phyloP scores from a whole-genome alignment of 306 rosid species.

The Luffa aegyptiaca region DNA sequence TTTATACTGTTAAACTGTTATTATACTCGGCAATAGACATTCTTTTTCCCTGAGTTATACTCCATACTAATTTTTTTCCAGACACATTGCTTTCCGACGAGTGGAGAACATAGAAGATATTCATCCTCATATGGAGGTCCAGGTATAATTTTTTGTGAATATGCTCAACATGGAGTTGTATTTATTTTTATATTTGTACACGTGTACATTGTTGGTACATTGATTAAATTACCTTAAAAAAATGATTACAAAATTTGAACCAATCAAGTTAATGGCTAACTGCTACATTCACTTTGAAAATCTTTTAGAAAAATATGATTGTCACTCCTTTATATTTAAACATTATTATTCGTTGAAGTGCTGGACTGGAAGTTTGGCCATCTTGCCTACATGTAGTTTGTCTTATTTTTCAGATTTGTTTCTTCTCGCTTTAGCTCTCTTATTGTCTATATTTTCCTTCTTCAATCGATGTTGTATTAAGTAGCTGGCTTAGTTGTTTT shows the following conservation, averaged over 20 bases:
- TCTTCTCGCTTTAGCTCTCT: neutral
- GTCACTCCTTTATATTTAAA: neutral
- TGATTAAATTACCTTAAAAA: neutral
- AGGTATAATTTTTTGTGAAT: conserved; percentile 28
- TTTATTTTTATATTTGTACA: neutral
- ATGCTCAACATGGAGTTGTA: neutral
- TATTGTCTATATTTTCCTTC: neutral
- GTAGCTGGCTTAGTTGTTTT: neutral
- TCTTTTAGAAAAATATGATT: no score
- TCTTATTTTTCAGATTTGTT: neutral
- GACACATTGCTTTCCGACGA: conserved; percentile 23
- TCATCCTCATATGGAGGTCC: conserved; percentile 53
- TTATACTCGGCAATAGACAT: neutral
- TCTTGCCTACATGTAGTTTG: neutral
- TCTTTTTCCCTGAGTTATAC: neutral
- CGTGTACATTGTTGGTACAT: neutral
- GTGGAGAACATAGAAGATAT: conserved; percentile 61
- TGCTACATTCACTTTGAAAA: neutral
- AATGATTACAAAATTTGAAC: neutral
- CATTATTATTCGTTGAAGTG: neutral
- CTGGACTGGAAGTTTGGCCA: neutral
- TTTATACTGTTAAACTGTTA: neutral
- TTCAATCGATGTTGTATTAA: neutral
- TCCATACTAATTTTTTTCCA: conserved; percentile 18
- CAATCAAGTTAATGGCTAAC: neutral